These are phyloP conservation scores for Penicillium sclerotiorum DNA, from an alignment of 2,329 filamentous ascomycete species.

Conservation along the genomic window DNA sequence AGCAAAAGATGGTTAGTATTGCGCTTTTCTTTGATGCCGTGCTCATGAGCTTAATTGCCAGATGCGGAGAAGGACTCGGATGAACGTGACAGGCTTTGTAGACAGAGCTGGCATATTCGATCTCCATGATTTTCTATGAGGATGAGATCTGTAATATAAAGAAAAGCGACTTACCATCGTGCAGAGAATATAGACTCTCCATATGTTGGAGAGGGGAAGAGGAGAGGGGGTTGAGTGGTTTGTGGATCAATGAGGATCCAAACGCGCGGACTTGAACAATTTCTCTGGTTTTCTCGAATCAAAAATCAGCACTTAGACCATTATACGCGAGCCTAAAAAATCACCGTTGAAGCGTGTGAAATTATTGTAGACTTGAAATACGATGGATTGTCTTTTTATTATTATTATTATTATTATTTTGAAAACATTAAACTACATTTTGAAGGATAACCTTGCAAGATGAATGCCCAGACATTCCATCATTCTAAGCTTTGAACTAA, in stretches of 20 bases:
- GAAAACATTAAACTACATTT: too few species aligned
- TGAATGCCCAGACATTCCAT: background rate
- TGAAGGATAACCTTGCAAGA: too few species aligned
- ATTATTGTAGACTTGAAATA: too few species aligned
- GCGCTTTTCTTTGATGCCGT: too few species aligned
- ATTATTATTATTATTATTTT: too few species aligned
- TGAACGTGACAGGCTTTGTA: constrained; percentile 2
- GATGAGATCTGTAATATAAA: background rate
- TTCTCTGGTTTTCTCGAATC: too few species aligned
- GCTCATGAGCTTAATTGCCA: background rate
- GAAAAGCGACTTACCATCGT: constrained; percentile 38
- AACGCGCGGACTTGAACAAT: too few species aligned
- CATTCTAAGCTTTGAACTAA: constrained; percentile 5
- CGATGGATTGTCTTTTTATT: too few species aligned
- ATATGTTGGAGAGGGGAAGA: constrained; percentile 25
- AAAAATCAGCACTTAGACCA: too few species aligned
- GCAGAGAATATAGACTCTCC: constrained; percentile 27
- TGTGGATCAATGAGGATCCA: background rate
- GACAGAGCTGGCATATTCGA: background rate
- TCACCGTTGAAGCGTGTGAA: too few species aligned
- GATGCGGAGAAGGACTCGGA: constrained; percentile 1
- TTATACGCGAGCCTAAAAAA: too few species aligned
- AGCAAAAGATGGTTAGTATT: constrained; percentile 3
- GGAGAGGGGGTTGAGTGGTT: constrained; percentile 1
- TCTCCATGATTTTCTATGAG: background rate